phyloP scores from a whole-genome alignment of 2,329 filamentous ascomycete species.

The Neopestalotiopsis sp. region DNA sequence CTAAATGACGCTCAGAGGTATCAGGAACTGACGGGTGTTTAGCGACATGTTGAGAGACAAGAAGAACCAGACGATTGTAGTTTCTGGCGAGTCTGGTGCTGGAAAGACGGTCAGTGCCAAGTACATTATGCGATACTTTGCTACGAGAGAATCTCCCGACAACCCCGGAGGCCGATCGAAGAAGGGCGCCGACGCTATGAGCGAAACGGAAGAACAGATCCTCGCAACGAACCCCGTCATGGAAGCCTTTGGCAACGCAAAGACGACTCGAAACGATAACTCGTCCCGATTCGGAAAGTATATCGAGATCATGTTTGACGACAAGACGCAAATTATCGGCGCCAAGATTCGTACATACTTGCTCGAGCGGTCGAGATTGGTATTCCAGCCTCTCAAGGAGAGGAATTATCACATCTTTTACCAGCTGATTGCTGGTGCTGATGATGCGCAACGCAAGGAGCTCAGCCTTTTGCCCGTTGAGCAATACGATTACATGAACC shows the following conservation, averaged over 20 bases:
- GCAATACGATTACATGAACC: slow-evolving; percentile 95
- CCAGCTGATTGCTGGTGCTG: slow-evolving; percentile 91
- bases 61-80: slow-evolving; percentile 97
- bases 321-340: slow-evolving; percentile 93
- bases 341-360: slow-evolving; percentile 97
- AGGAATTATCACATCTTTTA: slow-evolving; percentile 99
- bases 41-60: slow-evolving; percentile 96
- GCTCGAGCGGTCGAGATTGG: slow-evolving; percentile 90
- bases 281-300: slow-evolving; percentile 99
- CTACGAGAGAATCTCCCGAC: slow-evolving; percentile 92
- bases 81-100: slow-evolving; percentile 98
- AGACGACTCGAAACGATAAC: slow-evolving; percentile 99
- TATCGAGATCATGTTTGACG: slow-evolving; percentile 99
- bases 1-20: background rate
- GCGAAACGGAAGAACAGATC: slow-evolving; percentile 98
- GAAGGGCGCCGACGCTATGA: slow-evolving; percentile 81
- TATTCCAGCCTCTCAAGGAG: slow-evolving; percentile 97
- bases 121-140: slow-evolving; percentile 99
- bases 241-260: slow-evolving; percentile 99
- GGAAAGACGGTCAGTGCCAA: slow-evolving; percentile 99
- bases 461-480: slow-evolving; percentile 82
- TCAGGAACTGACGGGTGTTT: slow-evolving; percentile 42
- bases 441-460: slow-evolving; percentile 80
- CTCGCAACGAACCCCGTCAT: slow-evolving; percentile 98
- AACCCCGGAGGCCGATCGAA: slow-evolving; percentile 80